A percentile compares a stretch with the other conserved stretches of the same genome.
Evolutionary conservation across 352 stramenopile genomes (phyloP).

Genomic region (Pilasporangium apinafurcum): DNA sequence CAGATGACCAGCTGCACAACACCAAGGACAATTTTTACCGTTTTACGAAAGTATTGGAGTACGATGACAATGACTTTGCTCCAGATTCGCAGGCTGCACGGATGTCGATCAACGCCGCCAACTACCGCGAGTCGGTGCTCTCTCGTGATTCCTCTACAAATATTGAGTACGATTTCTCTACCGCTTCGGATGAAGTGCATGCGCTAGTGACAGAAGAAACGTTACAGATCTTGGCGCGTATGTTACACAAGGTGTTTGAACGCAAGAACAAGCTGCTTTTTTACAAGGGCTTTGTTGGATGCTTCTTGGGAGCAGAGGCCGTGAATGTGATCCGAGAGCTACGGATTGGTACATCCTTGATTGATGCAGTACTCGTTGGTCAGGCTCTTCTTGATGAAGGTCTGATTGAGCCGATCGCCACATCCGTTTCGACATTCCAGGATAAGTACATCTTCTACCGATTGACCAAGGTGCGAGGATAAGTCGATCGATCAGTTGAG

Average conservation of each 20-base stretch:
- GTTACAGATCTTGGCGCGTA: conserved; percentile 48
- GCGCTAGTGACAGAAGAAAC: conserved; percentile 78
- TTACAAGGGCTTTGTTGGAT: conserved; percentile 81
- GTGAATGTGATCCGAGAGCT: conserved; percentile 82
- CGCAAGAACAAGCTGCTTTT: conserved; percentile 86
- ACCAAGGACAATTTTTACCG: conserved; percentile 83
- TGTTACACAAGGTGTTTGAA: conserved; percentile 80
- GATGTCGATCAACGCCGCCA: conserved; percentile 52
- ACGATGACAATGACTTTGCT: conserved; percentile 23
- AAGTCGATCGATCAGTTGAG: conserved; percentile 7
- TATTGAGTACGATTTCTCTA: conserved; percentile 69
- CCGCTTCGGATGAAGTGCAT: conserved; percentile 73
- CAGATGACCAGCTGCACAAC: conserved; percentile 74
- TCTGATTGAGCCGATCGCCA: conserved; percentile 72
- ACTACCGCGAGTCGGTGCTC: conserved; percentile 72
- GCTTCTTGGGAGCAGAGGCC: conserved; percentile 77
- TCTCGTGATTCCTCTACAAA: conserved; percentile 45
- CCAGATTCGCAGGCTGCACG: conserved; percentile 18
- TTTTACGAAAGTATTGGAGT: conserved; percentile 67
- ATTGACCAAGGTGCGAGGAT: conserved; percentile 41
- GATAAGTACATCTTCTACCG: conserved; percentile 87
- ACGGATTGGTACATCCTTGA: conserved; percentile 54
- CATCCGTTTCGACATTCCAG: conserved; percentile 68
- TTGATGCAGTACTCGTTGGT: conserved; percentile 78
- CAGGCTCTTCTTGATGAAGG: conserved; percentile 74